Conservation (phyloP, 495 filamentous ascomycete species). For the Penicillium paradoxum region DNA sequence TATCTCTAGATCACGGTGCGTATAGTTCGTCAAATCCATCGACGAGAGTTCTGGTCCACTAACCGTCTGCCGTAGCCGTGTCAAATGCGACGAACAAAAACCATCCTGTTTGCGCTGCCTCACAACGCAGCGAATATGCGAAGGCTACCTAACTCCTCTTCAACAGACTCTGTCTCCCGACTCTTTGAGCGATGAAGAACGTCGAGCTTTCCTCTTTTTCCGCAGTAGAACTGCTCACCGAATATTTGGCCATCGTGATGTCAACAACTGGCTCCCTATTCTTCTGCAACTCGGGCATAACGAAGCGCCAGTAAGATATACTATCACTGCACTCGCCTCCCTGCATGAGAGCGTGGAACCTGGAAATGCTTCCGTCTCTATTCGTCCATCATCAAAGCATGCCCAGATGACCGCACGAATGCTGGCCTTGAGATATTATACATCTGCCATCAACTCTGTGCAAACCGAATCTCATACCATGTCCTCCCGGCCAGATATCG, state of each 20-base stretch:
- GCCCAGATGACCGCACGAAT: slow-evolving; percentile 1
- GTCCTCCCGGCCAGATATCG: background rate
- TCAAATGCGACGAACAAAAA: slow-evolving; percentile 7
- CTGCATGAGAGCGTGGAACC: slow-evolving; percentile 11
- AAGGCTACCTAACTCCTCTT: background rate
- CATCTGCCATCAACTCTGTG: background rate
- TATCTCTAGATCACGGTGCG: background rate
- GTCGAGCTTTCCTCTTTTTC: slow-evolving; percentile 5
- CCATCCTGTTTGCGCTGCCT: slow-evolving; percentile 5
- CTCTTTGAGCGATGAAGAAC: slow-evolving; percentile 2
- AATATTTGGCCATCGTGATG: slow-evolving; percentile 8
- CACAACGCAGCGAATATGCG: slow-evolving; percentile 3
- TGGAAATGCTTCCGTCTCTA: background rate
- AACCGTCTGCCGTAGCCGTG: background rate
- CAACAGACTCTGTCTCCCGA: background rate
- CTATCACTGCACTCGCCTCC: slow-evolving; percentile 10
- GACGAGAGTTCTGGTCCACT: background rate
- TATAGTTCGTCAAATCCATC: background rate
- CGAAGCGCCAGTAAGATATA: slow-evolving; percentile 5
- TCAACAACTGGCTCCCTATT: background rate
- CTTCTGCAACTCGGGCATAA: slow-evolving; percentile 2
- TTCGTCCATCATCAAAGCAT: background rate
- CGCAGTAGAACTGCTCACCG: slow-evolving; percentile 2
- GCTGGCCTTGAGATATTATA: slow-evolving; percentile 7
- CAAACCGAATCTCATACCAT: background rate